Evolutionary conservation across 345 rosid species (phyloP), one percentile per base, ranked within the genome.

Genomic region (Balakata baccata): DNA sequence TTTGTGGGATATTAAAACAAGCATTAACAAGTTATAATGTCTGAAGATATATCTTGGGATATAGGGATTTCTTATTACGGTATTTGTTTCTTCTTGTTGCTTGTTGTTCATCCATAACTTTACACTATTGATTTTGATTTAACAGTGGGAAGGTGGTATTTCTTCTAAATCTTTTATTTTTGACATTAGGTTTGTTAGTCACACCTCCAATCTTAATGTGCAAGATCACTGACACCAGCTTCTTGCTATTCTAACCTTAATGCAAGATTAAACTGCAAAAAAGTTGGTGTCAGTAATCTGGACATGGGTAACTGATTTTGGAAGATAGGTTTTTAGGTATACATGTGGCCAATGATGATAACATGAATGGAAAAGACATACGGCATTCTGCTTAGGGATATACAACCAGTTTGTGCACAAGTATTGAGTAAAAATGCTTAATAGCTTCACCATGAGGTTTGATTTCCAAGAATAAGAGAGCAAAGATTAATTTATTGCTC

Each of bases 31-130:
- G 9, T 60, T 70, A 41, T 7, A 50, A 66, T 59, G 7, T 34
- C 51, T 50, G 45, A 58, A 67, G 47, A 20, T 25, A 20, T 39
- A 20, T 45, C 37, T 57, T 17, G 74, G 72, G 67, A 57, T 70
- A 39, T 53, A 25, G 20, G 51, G 70, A 63, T 22, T 16, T 56
- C 11, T 17, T 41, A 11, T 37, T 60, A n/a, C 37, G 3, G 7
- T 14, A 37, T 38, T 16, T 52, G 38, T 38, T 41, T 39, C 7
- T 39, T 20, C 49, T 29, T 53, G 50, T 7, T 13, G 12, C 62
- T 56, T 6, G 12, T 20, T 37, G 69, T 29, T 66, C 6, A 25
- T 66, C 57, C 57, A 29, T 52, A 16, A n/a, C 3, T 6, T 43
- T 43, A 17, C 14, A 17, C 34, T 29, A 3, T 7, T 3, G n/a